These are phyloP conservation scores for Aspergillus baeticus DNA, from an alignment of 495 filamentous ascomycete species.

Conservation along the genomic window DNA sequence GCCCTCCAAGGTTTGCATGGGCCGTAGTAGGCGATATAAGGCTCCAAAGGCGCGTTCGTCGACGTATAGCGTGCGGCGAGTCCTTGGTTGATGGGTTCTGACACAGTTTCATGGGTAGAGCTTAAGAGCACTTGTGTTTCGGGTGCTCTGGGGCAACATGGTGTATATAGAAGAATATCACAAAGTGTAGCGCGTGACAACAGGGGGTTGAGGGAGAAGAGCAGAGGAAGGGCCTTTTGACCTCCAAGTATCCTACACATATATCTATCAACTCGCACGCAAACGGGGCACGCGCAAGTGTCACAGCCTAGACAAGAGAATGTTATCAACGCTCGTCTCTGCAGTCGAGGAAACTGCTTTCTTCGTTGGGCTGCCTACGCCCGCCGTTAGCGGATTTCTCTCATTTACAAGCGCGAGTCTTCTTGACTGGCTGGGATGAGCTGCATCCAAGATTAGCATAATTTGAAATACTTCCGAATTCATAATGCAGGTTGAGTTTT, in stretches of 20 bases:
- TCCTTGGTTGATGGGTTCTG: conserved; percentile 1
- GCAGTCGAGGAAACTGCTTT: background rate
- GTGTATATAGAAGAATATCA: conserved; percentile 15
- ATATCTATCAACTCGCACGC: conserved; percentile 29
- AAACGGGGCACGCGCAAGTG: conserved; percentile 44
- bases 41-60: conserved; percentile 15
- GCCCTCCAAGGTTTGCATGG: conserved; percentile 18
- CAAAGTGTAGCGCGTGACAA: conserved; percentile 18
- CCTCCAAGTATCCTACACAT: conserved; percentile 26
- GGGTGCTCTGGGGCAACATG: conserved; percentile 16
- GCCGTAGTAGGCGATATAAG: conserved; percentile 3
- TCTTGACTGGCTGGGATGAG: background rate
- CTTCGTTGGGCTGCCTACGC: background rate
- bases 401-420: no score
- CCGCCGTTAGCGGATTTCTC: background rate
- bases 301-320: conserved; percentile 20
- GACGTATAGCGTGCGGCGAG: conserved; percentile 3
- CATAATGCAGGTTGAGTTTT: background rate
- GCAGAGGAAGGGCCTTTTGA: conserved; percentile 30
- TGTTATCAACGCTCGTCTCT: background rate
- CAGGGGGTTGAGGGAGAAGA: background rate
- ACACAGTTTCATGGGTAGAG: conserved; percentile 18
- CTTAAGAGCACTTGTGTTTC: conserved; percentile 8
- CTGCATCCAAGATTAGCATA: background rate
- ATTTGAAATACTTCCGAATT: background rate